Base-by-base conservation (phyloP, 2,329 filamentous ascomycete species). In the Penicillium sp. region DNA sequence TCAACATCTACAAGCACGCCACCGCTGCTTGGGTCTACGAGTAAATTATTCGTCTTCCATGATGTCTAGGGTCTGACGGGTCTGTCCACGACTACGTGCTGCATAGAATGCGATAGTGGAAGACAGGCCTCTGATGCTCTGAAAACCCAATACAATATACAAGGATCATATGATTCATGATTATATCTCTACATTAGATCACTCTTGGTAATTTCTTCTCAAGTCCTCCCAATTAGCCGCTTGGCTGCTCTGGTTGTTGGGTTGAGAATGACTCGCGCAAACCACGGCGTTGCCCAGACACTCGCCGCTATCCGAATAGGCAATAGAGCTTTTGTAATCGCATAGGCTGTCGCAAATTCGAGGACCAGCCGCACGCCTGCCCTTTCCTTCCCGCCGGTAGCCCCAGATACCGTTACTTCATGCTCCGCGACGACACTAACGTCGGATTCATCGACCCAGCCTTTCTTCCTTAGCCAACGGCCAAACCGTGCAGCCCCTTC, bases 1-100 rank as follows among this genome's bases (percentile, higher is more conserved):
- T 96, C 73, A 80, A 91, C 80, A 83, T 75, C 81, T 97, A 89
- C 86, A 93, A 94, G 85, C 82, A 83, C 68, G 83, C 89, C 76
- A 85, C 90, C 81, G 85, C 89, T 81, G 86, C 89, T 84, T 97
- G 94, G 94, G 83, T 97, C 84, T 97, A 97, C 84, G 94, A 99
- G 89, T 78, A 77, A 68, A 73, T 69, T 64, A 44, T 63, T 69
- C 62, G 55, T 54, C 43, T 35, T 43, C 55, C 48, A 55, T 48
- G 44, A 51, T 55, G 59, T 29, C 59, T 53, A 25, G 27, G 26
- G 56, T 51, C 55, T 58, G 53, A 61, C 41, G 49, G 59, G 54
- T 46, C 58, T 51, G 29, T 40, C 37, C 55, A 54, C 29, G 50
- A 49, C 56, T 57, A 43, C 51, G 55, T 53, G 56, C 56, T 56